Conservation (phyloP, 805 yeast genomes). For the Kuraishia floccosa region DNA sequence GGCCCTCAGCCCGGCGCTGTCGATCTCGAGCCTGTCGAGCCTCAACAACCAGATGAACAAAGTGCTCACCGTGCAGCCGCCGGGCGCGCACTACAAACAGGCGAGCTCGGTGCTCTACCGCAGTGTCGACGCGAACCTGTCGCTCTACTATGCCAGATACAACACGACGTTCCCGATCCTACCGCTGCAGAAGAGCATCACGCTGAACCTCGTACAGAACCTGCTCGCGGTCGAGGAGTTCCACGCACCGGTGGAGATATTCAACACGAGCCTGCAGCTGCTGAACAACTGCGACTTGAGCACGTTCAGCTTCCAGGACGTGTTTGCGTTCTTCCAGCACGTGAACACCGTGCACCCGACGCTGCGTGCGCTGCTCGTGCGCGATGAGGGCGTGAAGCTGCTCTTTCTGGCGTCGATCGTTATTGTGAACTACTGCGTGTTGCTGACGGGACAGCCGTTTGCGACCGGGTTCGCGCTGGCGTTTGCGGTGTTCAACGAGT, state of each 20-base stretch:
- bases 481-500: constrained; percentile 45
- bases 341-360: constrained; percentile 24
- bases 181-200: constrained; percentile 20
- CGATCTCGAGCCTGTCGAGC: constrained; percentile 12
- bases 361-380: constrained; percentile 13
- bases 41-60: constrained; percentile 13
- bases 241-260: constrained; percentile 23
- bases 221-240: constrained; percentile 17
- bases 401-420: constrained; percentile 26
- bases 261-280: constrained; percentile 26
- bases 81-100: background rate
- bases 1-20: constrained; percentile 13
- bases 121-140: constrained; percentile 21
- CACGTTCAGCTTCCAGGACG: constrained; percentile 18
- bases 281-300: constrained; percentile 17
- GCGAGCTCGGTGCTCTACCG: constrained; percentile 6
- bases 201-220: constrained; percentile 11
- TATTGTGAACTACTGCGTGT: constrained; percentile 41
- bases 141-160: constrained; percentile 28
- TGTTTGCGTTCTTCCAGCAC: constrained; percentile 22
- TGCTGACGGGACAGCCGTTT: constrained; percentile 48
- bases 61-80: constrained; percentile 7
- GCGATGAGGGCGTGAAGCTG: constrained; percentile 13
- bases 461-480: constrained; percentile 46
- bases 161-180: constrained; percentile 35